phyloP scores from a whole-genome alignment of 441 rosid genomes.

The Biscutella laevigata region DNA sequence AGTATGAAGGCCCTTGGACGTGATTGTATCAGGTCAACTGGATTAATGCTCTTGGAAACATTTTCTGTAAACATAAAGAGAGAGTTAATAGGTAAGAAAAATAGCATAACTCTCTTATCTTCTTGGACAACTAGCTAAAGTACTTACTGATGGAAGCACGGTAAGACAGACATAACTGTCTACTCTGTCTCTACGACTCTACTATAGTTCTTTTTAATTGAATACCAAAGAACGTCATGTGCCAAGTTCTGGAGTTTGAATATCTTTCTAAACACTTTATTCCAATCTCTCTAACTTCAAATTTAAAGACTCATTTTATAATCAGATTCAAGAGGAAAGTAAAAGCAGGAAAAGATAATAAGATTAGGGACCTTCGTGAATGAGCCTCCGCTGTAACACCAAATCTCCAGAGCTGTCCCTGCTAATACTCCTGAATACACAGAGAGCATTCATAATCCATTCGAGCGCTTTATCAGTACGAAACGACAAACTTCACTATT shows the following conservation, averaged over 20 bases:
- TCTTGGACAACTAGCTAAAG: not conserved
- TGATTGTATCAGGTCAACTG: slow-evolving; percentile 34
- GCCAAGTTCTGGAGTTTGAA: too few relatives aligned
- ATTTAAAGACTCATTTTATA: not conserved
- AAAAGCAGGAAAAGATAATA: not conserved
- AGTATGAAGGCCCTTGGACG: slow-evolving; percentile 68
- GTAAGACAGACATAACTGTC: too few relatives aligned
- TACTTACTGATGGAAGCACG: too few relatives aligned
- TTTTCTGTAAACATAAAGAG: slow-evolving; percentile 35
- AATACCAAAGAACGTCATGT: too few relatives aligned
- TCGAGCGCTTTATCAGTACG: not conserved
- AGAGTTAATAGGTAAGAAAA: slow-evolving; percentile 1
- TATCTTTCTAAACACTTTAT: too few relatives aligned
- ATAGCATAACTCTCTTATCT: too few relatives aligned
- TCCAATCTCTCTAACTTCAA: not conserved
- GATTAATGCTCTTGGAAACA: slow-evolving; percentile 37
- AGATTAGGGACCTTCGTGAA: slow-evolving; percentile 37
- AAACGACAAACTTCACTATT: not conserved
- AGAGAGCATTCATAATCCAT: not conserved
- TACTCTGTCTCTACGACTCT: too few relatives aligned
- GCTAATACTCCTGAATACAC: slow-evolving; percentile 41
- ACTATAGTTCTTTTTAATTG: too few relatives aligned
- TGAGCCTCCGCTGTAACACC: slow-evolving; percentile 50
- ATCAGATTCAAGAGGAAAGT: not conserved
- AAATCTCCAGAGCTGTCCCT: slow-evolving; percentile 38